Evolutionary conservation across 2,329 filamentous ascomycete species (phyloP).

Genomic region (Botrytis paeoniae): DNA sequence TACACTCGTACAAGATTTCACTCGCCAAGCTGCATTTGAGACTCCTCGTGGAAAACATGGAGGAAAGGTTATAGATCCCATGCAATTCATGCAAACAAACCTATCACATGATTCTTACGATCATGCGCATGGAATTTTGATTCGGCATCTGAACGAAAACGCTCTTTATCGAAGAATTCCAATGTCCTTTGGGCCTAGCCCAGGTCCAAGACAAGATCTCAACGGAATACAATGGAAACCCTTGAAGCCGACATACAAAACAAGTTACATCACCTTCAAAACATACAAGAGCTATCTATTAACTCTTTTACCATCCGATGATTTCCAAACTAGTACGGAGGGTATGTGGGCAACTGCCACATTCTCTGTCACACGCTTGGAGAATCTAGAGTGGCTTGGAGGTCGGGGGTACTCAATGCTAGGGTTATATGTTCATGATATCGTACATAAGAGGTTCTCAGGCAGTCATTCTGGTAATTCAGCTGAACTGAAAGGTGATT

Average conservation of each 20-base stretch:
- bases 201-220: slow-evolving; percentile 28
- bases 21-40: slow-evolving; percentile 42
- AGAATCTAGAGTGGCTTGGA: slow-evolving; percentile 58
- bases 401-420: slow-evolving; percentile 56
- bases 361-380: slow-evolving; percentile 43
- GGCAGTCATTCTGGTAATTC: not conserved
- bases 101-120: slow-evolving; percentile 52
- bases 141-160: slow-evolving; percentile 43
- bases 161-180: slow-evolving; percentile 47
- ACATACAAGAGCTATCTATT: slow-evolving; percentile 41
- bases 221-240: slow-evolving; percentile 15
- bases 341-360: slow-evolving; percentile 37
- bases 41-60: slow-evolving; percentile 21
- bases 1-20: slow-evolving; percentile 55
- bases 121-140: slow-evolving; percentile 44
- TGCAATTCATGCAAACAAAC: slow-evolving; percentile 45
- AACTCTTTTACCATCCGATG: slow-evolving; percentile 39
- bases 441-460: slow-evolving; percentile 45
- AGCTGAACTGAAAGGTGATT: slow-evolving; percentile 45
- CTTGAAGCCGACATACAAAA: slow-evolving; percentile 20
- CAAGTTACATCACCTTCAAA: slow-evolving; percentile 42
- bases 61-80: slow-evolving; percentile 38
- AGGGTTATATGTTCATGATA: slow-evolving; percentile 60
- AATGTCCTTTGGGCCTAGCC: slow-evolving; percentile 37
- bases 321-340: slow-evolving; percentile 34